Conservation (phyloP, 345 rosid species). For the Acer negundo region DNA sequence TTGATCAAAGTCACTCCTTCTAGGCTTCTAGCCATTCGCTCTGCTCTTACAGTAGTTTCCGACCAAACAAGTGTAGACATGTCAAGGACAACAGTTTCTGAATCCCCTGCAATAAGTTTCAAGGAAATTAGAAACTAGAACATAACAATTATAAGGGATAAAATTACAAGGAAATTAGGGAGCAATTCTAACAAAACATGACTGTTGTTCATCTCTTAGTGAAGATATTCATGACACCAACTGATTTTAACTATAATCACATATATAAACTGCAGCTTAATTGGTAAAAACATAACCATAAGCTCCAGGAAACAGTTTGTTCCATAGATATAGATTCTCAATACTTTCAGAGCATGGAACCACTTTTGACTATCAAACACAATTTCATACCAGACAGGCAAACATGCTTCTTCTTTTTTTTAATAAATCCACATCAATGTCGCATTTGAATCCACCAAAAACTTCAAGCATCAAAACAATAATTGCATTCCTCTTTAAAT, state of each 20-base stretch:
- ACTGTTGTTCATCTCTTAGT: not conserved
- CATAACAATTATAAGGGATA: not conserved
- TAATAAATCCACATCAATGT: not conserved
- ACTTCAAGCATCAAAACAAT: not conserved
- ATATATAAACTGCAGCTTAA: not conserved
- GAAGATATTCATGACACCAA: not conserved
- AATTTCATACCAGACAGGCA: not conserved
- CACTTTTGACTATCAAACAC: not conserved
- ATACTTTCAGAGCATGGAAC: not conserved
- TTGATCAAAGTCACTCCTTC: too few relatives aligned
- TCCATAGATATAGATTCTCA: not conserved
- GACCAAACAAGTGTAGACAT: constrained; percentile 98
- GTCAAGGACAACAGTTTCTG: constrained; percentile 91
- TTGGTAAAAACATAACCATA: not conserved
- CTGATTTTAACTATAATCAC: constrained; percentile 4
- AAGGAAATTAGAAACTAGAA: constrained; percentile 10
- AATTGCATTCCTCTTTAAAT: not conserved
- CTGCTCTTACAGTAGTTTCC: constrained; percentile 16
- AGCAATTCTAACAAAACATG: constrained; percentile 6
- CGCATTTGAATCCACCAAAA: not conserved
- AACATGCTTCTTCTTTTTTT: not conserved
- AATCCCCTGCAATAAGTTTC: constrained; percentile 65
- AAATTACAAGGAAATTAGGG: not conserved
- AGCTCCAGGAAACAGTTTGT: not conserved
- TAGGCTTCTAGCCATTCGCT: too few relatives aligned